These are phyloP conservation scores for Sesbania bispinosa DNA, from an alignment of 306 rosid genomes.

Conservation along the genomic window DNA sequence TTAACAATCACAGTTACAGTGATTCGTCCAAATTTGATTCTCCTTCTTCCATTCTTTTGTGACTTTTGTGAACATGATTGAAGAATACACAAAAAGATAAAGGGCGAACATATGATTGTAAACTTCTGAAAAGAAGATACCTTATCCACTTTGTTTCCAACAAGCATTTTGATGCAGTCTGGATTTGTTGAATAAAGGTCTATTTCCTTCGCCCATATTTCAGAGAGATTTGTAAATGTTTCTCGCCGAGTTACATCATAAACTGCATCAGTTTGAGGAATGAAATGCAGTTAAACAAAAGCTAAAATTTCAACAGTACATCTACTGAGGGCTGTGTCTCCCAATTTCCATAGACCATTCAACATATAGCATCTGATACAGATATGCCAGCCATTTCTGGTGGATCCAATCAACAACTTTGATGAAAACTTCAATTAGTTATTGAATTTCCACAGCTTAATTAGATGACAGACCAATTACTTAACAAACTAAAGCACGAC, in stretches of 20 bases:
- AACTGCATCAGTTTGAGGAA: conserved; percentile 39
- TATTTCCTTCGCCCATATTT: conserved; percentile 90
- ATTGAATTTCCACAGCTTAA: conserved; percentile 1
- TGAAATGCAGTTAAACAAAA: conserved; percentile 5
- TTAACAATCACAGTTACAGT: too few species aligned
- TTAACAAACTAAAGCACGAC: conserved; percentile 10
- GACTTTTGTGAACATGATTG: too few species aligned
- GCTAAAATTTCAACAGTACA: not conserved
- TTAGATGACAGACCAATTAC: not conserved
- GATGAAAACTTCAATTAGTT: not conserved
- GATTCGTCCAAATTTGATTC: too few species aligned
- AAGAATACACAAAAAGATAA: conserved; percentile 1
- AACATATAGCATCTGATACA: conserved; percentile 9
- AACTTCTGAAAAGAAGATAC: conserved; percentile 37
- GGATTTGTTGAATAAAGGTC: conserved; percentile 93
- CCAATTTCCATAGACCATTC: not conserved
- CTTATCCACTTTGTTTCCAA: conserved; percentile 96
- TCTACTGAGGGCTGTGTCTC: not conserved
- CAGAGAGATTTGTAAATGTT: conserved; percentile 84
- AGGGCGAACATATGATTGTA: not conserved
- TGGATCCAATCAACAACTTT: not conserved
- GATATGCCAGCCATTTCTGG: not conserved
- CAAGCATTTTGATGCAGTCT: conserved; percentile 98
- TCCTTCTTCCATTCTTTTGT: too few species aligned
- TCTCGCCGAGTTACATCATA: conserved; percentile 92